phyloP scores from a whole-genome alignment of 139 green algal genomes.

The Bryopsis sp. region DNA sequence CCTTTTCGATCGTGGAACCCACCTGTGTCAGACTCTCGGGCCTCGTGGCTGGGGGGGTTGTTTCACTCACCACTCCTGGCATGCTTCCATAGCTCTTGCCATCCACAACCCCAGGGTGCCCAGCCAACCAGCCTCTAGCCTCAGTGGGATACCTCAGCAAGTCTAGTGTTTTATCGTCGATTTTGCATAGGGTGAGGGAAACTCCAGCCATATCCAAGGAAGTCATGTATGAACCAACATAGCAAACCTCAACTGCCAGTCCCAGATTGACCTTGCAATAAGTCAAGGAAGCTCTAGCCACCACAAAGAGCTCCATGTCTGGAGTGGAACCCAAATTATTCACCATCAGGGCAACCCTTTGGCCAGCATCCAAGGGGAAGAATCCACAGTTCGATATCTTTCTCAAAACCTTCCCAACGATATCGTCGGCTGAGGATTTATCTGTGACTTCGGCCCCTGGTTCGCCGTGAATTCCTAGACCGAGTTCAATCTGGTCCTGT shows the following conservation, averaged over 20 bases:
- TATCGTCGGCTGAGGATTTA: constrained; percentile 17
- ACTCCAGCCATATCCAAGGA: constrained; percentile 69
- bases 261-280: constrained; percentile 19
- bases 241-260: constrained; percentile 39
- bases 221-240: constrained; percentile 64
- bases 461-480: constrained; percentile 85
- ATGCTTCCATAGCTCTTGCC: too few species aligned
- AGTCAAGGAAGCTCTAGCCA: constrained; percentile 27
- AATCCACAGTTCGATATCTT: constrained; percentile 21
- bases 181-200: constrained; percentile 30
- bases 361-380: constrained; percentile 21
- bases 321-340: constrained; percentile 65
- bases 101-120: too few species aligned
- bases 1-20: not conserved
- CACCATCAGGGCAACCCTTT: constrained; percentile 47
- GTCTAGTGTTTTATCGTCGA: constrained; percentile 28
- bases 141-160: constrained; percentile 46
- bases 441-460: constrained; percentile 38
- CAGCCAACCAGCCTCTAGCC: constrained; percentile 24
- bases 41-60: not conserved
- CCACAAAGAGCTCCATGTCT: constrained; percentile 54
- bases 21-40: not conserved
- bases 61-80: too few species aligned
- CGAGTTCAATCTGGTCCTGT: constrained; percentile 62
- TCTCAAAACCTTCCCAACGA: constrained; percentile 35